phyloP scores from a whole-genome alignment of 2,329 filamentous ascomycete species.

The Fusarium pseudograminearum region DNA sequence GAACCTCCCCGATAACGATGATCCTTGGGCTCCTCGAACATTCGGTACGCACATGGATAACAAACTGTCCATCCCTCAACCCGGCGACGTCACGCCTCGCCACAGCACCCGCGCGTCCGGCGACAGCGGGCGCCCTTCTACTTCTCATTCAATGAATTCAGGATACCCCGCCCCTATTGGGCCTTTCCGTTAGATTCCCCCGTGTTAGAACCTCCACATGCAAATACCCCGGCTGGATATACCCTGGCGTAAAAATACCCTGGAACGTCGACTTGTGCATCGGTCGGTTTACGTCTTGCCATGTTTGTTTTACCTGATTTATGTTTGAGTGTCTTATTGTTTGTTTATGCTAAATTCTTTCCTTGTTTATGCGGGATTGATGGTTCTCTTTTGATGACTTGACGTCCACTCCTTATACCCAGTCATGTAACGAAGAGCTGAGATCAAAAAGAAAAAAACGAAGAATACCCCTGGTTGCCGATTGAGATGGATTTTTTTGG shows the following conservation, averaged over 20 bases:
- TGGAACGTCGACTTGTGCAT: conserved; percentile 60
- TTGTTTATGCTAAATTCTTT: conserved; percentile 36
- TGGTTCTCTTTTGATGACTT: conserved; percentile 52
- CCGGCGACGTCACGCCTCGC: conserved; percentile 85
- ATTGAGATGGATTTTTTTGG: conserved; percentile 44
- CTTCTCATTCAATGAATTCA: conserved; percentile 94
- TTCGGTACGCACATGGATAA: conserved; percentile 74
- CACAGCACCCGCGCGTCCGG: conserved; percentile 86
- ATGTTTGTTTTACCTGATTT: conserved; percentile 44
- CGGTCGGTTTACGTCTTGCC: conserved; percentile 59
- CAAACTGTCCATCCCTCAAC: conserved; percentile 73
- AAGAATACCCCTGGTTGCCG: conserved; percentile 53
- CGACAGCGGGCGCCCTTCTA: conserved; percentile 91
- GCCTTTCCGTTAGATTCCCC: conserved; percentile 83
- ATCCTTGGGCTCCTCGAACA: conserved; percentile 71
- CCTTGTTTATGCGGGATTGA: conserved; percentile 45
- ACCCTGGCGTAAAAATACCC: conserved; percentile 73
- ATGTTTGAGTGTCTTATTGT: conserved; percentile 32
- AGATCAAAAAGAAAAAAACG: conserved; percentile 48
- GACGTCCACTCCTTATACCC: conserved; percentile 54
- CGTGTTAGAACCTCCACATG: conserved; percentile 62
- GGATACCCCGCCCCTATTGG: conserved; percentile 95
- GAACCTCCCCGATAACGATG: conserved; percentile 90
- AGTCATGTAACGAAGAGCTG: conserved; percentile 49
- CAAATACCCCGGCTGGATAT: conserved; percentile 74